These are phyloP conservation scores for Linnemannia hyalina DNA, from an alignment of 192 early-diverging fungal species.

Conservation along the genomic window DNA sequence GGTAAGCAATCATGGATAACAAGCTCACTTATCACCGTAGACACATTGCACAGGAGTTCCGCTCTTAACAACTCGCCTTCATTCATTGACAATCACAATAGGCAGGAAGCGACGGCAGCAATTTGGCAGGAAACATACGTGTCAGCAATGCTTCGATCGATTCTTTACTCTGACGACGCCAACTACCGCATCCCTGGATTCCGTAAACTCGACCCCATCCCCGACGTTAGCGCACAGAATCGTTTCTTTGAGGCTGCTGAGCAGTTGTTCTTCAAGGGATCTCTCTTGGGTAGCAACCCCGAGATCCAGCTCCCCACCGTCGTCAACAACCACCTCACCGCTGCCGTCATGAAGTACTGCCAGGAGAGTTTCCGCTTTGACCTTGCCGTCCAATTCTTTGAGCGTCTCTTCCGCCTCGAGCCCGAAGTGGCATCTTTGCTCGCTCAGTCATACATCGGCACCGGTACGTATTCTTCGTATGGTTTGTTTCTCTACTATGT, in stretches of 20 bases:
- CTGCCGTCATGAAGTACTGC: constrained; percentile 94
- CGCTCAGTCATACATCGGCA: constrained; percentile 82
- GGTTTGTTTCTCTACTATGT: background rate
- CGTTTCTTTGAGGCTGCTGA: constrained; percentile 88
- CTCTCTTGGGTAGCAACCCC: constrained; percentile 93
- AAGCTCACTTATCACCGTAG: background rate
- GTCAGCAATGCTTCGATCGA: constrained; percentile 89
- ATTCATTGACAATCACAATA: constrained; percentile 11
- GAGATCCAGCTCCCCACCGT: constrained; percentile 96
- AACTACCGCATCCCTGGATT: constrained; percentile 90
- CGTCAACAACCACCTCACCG: constrained; percentile 89
- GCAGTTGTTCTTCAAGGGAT: constrained; percentile 89
- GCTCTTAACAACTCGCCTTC: background rate
- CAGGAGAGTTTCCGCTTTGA: constrained; percentile 82
- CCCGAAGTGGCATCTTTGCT: constrained; percentile 92
- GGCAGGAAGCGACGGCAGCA: constrained; percentile 77
- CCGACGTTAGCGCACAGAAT: constrained; percentile 78
- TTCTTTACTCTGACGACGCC: constrained; percentile 91
- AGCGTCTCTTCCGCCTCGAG: constrained; percentile 79
- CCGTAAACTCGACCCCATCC: constrained; percentile 90
- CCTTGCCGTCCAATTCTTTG: constrained; percentile 87
- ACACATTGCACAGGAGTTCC: background rate
- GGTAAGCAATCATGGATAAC: constrained; percentile 54
- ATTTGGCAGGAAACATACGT: constrained; percentile 95
- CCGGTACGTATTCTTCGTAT: constrained; percentile 26